Conservation (phyloP, 1,139 yeast species). For the Nakaseomyces glabratus region DNA sequence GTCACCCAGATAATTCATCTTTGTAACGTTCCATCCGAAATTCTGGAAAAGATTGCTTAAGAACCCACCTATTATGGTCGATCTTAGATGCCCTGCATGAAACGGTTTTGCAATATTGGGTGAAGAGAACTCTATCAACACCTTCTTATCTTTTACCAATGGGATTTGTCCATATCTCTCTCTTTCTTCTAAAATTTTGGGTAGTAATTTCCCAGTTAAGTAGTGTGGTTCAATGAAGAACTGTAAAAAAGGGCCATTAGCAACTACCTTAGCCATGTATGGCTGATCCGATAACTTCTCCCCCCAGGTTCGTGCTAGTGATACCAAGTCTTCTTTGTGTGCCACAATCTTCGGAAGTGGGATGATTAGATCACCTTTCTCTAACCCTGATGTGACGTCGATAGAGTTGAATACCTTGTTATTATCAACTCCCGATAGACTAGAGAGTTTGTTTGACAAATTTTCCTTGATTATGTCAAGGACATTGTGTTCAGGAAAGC, state of each 20-base stretch:
- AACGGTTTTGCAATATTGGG: constrained; percentile 98
- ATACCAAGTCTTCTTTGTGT: constrained; percentile 37
- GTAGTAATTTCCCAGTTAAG: constrained; percentile 58
- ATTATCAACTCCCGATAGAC: constrained; percentile 4
- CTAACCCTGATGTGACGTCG: constrained; percentile 2
- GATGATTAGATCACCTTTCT: constrained; percentile 7
- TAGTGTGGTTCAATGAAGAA: constrained; percentile 67
- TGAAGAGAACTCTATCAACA: constrained; percentile 84
- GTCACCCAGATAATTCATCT: constrained; percentile 94
- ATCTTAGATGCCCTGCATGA: constrained; percentile 98
- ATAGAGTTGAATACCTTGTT: constrained; percentile 2
- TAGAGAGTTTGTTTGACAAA: constrained; percentile 3
- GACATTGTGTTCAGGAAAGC: background rate
- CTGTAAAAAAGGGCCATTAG: constrained; percentile 88
- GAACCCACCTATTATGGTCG: constrained; percentile 96
- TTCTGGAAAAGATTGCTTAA: constrained; percentile 81
- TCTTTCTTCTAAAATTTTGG: constrained; percentile 55
- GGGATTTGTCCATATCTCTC: constrained; percentile 66
- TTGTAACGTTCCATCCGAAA: constrained; percentile 79
- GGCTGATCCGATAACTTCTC: constrained; percentile 54
- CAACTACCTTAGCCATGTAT: constrained; percentile 57
- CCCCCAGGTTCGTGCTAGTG: constrained; percentile 80
- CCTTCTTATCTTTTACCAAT: constrained; percentile 63
- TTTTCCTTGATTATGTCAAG: constrained; percentile 4
- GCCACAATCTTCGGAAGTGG: constrained; percentile 7